Evolutionary conservation across 768 basidiomycete species (phyloP), one percentile per base, ranked within the genome.

Genomic region (Boletellus emodensis): DNA sequence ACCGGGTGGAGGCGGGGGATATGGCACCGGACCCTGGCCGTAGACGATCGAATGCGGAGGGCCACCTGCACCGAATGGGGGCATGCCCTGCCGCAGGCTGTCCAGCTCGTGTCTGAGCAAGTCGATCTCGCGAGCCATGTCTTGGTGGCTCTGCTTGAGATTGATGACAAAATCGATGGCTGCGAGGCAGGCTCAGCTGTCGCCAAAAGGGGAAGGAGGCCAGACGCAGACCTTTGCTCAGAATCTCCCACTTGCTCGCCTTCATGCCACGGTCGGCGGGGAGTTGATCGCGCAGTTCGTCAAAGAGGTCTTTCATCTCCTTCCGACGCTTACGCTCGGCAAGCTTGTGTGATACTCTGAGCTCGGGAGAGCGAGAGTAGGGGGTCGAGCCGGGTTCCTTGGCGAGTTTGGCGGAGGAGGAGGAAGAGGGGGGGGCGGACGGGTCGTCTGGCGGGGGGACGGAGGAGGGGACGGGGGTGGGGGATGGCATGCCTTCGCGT

Each of bases 281-380:
- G 22, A 99, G 73, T 61, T 90, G 84, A 67, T 96, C 94, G 51
- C 93, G 80, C 55, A 99, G 72, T 67, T 99, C 96, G 59, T 99
- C 96, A 64, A 98, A 98, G 39, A 99, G 69, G 52, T 97, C 94
- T 66, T 96, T 96, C 96, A 99, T 99, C 72, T 99, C 96, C 71
- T 95, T 97, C 69, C 96, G 78, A 59, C 96, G 74, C 70, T 98
- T 97, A 53, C 96, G 77, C 72, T 99, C 96, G 3, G 96, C 96
- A 28, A 99, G 81, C 64, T 99, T 99, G 72, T 99, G 96, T 2
- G 90, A 93, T 30, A 97, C 84, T 46, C 94, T 81, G 38, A 99
- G 75, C 68, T 98, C 96, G 8, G 95, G 95, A 0, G 90, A 93
- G 51, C 95, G 87, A 47, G 94, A 94, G 69, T 97, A 99, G 5